These are phyloP conservation scores for Cochlearia excelsa DNA, from an alignment of 345 rosid genomes.

Conservation along the genomic window DNA sequence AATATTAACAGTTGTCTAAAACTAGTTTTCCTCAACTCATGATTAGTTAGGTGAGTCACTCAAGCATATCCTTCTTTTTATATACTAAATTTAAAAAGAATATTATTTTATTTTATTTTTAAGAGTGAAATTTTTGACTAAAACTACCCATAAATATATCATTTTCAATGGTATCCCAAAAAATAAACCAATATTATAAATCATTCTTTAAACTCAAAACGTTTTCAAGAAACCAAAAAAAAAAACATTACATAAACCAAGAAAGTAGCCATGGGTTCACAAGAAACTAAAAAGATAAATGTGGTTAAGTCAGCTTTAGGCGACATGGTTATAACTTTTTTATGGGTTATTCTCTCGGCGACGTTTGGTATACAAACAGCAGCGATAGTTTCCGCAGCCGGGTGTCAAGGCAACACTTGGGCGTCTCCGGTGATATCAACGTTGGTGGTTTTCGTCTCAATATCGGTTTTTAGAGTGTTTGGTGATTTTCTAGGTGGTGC, in stretches of 20 bases:
- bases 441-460: conserved; percentile 57
- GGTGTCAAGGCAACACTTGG: conserved; percentile 49
- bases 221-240: not conserved
- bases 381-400: conserved; percentile 47
- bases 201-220: conserved; percentile 13
- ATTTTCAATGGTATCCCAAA: no score
- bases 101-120: conserved; percentile 3
- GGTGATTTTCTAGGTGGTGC: conserved; percentile 78
- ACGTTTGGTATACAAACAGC: conserved; percentile 59
- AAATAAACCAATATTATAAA: not conserved
- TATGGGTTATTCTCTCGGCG: conserved; percentile 73
- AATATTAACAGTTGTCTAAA: conserved; percentile 8
- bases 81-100: not conserved
- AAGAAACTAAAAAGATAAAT: conserved; percentile 42
- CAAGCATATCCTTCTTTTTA: conserved; percentile 16
- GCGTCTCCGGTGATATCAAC: conserved; percentile 52
- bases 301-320: conserved; percentile 62
- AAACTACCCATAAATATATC: no score
- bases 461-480: conserved; percentile 54
- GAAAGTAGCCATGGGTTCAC: not conserved
- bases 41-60: conserved; percentile 36
- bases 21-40: conserved; percentile 4
- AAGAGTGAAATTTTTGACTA: not conserved
- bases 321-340: conserved; percentile 58
- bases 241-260: conserved; percentile 2